Conservation (phyloP, 1,139 yeast species). For the Arxiozyma bovina region DNA sequence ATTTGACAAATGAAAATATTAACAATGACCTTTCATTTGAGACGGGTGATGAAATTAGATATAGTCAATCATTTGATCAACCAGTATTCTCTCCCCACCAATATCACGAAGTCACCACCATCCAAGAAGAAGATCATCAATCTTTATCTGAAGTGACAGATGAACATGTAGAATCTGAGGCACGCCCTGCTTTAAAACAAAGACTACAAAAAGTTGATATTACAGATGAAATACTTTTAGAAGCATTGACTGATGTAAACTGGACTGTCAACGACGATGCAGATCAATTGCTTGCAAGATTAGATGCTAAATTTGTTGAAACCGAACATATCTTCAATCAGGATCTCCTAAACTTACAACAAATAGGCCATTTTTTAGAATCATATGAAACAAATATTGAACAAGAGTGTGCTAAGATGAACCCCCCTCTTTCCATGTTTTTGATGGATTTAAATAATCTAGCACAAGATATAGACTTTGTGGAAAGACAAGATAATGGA, state of each 20-base stretch:
- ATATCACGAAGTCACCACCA: conserved; percentile 28
- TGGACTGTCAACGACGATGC: conserved; percentile 67
- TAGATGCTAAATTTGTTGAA: conserved; percentile 44
- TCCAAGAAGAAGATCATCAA: conserved; percentile 23
- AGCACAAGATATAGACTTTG: conserved; percentile 56
- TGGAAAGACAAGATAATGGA: conserved; percentile 74
- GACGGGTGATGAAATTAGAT: conserved; percentile 26
- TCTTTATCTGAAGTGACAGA: conserved; percentile 1
- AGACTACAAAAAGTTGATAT: background rate
- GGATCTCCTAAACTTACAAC: conserved; percentile 30
- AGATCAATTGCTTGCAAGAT: conserved; percentile 44
- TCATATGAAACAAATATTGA: conserved; percentile 39
- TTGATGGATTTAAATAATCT: conserved; percentile 53
- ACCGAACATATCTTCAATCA: conserved; percentile 44
- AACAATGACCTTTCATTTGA: conserved; percentile 23
- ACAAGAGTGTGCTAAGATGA: conserved; percentile 57
- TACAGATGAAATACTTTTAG: conserved; percentile 24
- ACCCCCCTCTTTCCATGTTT: conserved; percentile 45
- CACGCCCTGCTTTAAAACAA: background rate
- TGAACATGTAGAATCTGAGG: background rate
- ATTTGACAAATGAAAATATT: conserved; percentile 5
- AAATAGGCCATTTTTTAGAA: conserved; percentile 37
- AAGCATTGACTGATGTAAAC: conserved; percentile 61
- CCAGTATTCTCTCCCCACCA: conserved; percentile 12
- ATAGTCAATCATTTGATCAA: conserved; percentile 17